Conservation (phyloP, 208 protist genomes). For the Trypanosoma scelopori region DNA sequence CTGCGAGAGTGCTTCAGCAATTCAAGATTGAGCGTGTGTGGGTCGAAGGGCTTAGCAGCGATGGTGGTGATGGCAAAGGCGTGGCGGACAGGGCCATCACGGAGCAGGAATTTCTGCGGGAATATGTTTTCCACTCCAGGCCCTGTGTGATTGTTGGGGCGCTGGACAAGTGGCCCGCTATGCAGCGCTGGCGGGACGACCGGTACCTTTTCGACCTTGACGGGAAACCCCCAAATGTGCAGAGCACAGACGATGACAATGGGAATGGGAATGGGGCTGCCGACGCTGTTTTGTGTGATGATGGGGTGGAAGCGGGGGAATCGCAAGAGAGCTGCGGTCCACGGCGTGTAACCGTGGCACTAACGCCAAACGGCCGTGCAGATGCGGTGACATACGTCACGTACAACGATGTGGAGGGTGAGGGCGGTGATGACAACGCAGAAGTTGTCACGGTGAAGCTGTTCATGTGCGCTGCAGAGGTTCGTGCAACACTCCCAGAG, state of each 20-base stretch:
- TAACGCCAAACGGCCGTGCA: constrained; percentile 91
- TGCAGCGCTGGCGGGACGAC: constrained; percentile 70
- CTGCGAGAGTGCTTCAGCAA: constrained; percentile 57
- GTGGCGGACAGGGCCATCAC: constrained; percentile 43
- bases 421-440: not conserved
- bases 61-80: constrained; percentile 1
- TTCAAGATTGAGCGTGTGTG: constrained; percentile 72
- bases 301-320: constrained; percentile 29
- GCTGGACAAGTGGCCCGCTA: constrained; percentile 70
- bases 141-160: constrained; percentile 81
- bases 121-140: constrained; percentile 82
- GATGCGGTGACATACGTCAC: constrained; percentile 86
- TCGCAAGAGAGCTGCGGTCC: constrained; percentile 24
- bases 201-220: constrained; percentile 79
- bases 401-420: constrained; percentile 26
- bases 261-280: not conserved
- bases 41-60: constrained; percentile 60
- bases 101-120: constrained; percentile 80
- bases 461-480: constrained; percentile 81
- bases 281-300: constrained; percentile 6
- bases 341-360: constrained; percentile 75
- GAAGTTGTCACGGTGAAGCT: constrained; percentile 45
- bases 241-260: constrained; percentile 17
- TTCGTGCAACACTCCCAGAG: constrained; percentile 73
- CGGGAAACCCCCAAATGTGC: constrained; percentile 38